These are phyloP conservation scores for Grifola frondosa DNA, from an alignment of 1,284 basidiomycete genomes.

Conservation along the genomic window DNA sequence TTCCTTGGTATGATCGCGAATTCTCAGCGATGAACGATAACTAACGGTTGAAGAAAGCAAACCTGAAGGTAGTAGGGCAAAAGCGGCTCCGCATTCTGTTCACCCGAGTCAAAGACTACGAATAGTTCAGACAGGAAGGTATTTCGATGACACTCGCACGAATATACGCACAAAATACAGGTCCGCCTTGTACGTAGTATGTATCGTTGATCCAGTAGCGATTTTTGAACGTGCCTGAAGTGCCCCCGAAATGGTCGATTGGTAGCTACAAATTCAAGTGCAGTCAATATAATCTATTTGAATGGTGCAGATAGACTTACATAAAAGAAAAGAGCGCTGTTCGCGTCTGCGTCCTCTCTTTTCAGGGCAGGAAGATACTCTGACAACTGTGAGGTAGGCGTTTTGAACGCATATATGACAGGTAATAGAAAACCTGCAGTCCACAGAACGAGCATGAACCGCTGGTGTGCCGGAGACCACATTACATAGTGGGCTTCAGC, in stretches of 20 bases:
- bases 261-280: constrained; percentile 33
- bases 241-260: constrained; percentile 41
- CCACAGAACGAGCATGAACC: no score
- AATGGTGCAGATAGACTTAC: constrained; percentile 13
- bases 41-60: background rate
- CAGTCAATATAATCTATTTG: background rate
- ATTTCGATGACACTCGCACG: background rate
- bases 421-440: no score
- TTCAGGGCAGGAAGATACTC: constrained; percentile 10
- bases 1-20: constrained; percentile 34
- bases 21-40: background rate
- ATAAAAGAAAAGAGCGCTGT: constrained; percentile 29
- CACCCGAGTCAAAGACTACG: constrained; percentile 50
- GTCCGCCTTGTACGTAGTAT: constrained; percentile 52
- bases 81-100: constrained; percentile 48
- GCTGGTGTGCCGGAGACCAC: no score
- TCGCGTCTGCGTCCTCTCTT: constrained; percentile 10
- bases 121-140: background rate
- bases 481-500: no score
- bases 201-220: constrained; percentile 56
- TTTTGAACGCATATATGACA: no score
- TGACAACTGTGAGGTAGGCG: constrained; percentile 5
- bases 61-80: constrained; percentile 48
- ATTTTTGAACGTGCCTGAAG: constrained; percentile 40
- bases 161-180: constrained; percentile 40